Evolutionary conservation across 441 rosid genomes (phyloP), one percentile per base, ranked within the genome.

Genomic region (Brassica balearica): DNA sequence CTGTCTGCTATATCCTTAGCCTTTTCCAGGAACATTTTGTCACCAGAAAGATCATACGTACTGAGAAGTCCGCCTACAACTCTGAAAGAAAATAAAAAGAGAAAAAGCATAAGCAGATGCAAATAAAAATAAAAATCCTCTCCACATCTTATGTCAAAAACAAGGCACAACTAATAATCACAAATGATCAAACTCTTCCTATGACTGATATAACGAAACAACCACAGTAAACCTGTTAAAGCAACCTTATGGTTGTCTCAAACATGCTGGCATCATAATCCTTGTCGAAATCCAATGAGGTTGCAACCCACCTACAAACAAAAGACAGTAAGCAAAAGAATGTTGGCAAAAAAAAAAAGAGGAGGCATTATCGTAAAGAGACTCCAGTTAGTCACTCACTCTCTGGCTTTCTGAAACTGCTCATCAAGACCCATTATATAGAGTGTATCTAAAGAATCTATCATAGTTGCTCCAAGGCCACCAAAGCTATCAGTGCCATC

Each of bases 231-330:
- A 92, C 94, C 91, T 90, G 75, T 83, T 76, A 81, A 84, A 86
- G 86, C 79, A 87, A 95, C 99, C 99, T 95, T 90, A 95, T 95
- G 88, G 98, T 95, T 86, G 99, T 95, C 88, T 93, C 98, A 55
- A 93, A 95, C 76, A 95, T 96, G 70, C 97, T 95, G 65, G 98
- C 99, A 46, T 88, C 96, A 68, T 93, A 90, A 81, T 89, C 87
- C 87, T 91, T 95, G 86, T 93, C 86, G 69, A 93, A 91, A 84
- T 95, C 97, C 89, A 95, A 87, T 29, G 98, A 83, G 78, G 78
- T 90, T 27, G 92, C 96, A 82, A 93, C 92, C 99, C 99, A 95
- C 79, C 99, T 95, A 86, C 85, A 87, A 59, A 63, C n/a, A 20
- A 22, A 69, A 59, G 6, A 41, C 61, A 64, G 11, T 20, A 64